Evolutionary conservation across 352 stramenopile genomes (phyloP).

Genomic region (Phytophthora aleatoria): DNA sequence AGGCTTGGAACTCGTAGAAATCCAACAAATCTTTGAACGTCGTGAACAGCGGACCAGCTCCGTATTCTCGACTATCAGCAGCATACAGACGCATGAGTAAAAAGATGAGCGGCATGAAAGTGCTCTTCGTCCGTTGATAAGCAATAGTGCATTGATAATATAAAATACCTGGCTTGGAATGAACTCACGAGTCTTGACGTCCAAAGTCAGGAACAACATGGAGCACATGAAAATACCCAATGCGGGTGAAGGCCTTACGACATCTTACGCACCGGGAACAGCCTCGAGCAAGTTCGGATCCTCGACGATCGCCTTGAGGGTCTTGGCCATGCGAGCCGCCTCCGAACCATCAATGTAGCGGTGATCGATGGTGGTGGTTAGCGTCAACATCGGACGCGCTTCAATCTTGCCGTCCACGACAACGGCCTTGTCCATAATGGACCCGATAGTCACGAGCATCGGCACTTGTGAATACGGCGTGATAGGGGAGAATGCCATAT

Average conservation of each 20-base stretch:
- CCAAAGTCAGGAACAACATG: too few relatives aligned
- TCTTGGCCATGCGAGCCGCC: conserved; percentile 59
- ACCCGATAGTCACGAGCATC: conserved; percentile 72
- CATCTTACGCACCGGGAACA: conserved; percentile 31
- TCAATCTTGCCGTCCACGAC: conserved; percentile 64
- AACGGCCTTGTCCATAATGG: conserved; percentile 66
- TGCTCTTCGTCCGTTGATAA: not conserved
- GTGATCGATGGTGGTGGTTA: conserved; percentile 78
- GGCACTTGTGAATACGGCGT: conserved; percentile 66
- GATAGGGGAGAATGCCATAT: conserved; percentile 69
- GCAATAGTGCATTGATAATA: not conserved
- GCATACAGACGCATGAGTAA: conserved; percentile 13
- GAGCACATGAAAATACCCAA: not conserved
- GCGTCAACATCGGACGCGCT: conserved; percentile 62
- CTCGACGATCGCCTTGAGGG: conserved; percentile 56
- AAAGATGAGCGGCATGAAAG: not conserved
- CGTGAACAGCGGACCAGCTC: conserved; percentile 24
- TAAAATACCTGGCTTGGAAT: not conserved
- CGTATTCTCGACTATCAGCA: conserved; percentile 15
- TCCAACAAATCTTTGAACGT: conserved; percentile 84
- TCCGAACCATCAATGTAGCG: conserved; percentile 71
- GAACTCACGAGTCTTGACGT: too few relatives aligned
- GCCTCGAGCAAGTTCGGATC: conserved; percentile 57
- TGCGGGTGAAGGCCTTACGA: not conserved
- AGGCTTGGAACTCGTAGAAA: conserved; percentile 92